Evolutionary conservation across 148 eudicot genomes (phyloP), one percentile per base, ranked within the genome.

Genomic region (Rhododendron kiyosumense): DNA sequence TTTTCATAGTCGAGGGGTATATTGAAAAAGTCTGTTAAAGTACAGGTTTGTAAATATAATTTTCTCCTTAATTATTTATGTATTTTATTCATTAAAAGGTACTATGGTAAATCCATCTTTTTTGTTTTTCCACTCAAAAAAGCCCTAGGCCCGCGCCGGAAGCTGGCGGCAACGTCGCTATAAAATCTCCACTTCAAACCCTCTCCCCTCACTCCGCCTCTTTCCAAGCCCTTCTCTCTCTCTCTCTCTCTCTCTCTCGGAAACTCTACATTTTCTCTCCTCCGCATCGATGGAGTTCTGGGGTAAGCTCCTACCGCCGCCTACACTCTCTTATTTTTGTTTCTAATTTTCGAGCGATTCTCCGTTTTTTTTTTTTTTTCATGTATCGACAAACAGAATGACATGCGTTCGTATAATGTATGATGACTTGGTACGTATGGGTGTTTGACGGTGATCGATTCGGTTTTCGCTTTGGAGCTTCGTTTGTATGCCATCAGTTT

Each of bases 231-330:
- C 59, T 1, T 4, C 78, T 13, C 71, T 81, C 88, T 79, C 24
- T 51, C 57, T 1, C 54, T 49, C 57, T 52, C 57, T 52, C 57
- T 52, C 59, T 54, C 59, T 54, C 59, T 14, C 59, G 13, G 17
- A 51, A 51, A 51, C 54, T 13, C 54, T 51, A 51, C 54, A 51
- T 51, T 51, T 0, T 13, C 54, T 51, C 54, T 51, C 63, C 79
- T 85, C 84, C 9, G 38, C 61, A 57, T 84, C 89, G 52, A 93
- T 93, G 95, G 88, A 88, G 88, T 93, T 93, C 49, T 93, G 95
- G 95, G 95, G 95, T 92, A 85, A 34, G 52, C 51, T 82, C 54
- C 51, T 1, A 13, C 9, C 13, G 8, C 54, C 41, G 6, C 34
- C 43, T 3, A 52, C 73, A 11, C 57, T 24, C 15, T 49, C 8